Evolutionary conservation across 495 filamentous ascomycete genomes (phyloP), one percentile per base, ranked within the genome.

Genomic region (Aspergillus carlsbadensis): DNA sequence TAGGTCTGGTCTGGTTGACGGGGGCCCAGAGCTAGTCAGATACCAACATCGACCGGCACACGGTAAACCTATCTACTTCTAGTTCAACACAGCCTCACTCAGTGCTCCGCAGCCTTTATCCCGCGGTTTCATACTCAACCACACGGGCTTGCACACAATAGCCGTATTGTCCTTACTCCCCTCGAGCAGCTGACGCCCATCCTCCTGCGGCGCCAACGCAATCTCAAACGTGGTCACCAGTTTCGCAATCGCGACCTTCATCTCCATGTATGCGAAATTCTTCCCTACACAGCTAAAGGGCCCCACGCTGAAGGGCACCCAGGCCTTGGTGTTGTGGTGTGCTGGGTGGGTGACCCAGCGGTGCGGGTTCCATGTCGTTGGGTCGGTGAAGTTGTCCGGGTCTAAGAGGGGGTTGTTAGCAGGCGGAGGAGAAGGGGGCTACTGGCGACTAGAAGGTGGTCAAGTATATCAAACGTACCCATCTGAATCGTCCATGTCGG

Each of bases 131-230:
- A n/a, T n/a, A n/a, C n/a, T n/a, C n/a, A n/a, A n/a, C n/a, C n/a
- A n/a, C n/a, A n/a, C n/a, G n/a, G n/a, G n/a, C n/a, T n/a, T n/a
- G n/a, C n/a, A n/a, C n/a, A n/a, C n/a, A n/a, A n/a, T n/a, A n/a
- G n/a, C n/a, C n/a, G n/a, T n/a, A n/a, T n/a, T n/a, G n/a, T 41
- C 44, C 44, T 48, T 48, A 4, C 64, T 60, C 18, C 75, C 66
- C 7, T 59, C 39, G 33, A 74, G 43, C 18, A 78, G 37, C 13
- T 21, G 59, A 10, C 42, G 54, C 1, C 76, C 77, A 48, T 68
- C 66, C 22, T 79, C 76, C 18, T 69, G 3, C 54, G 58, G 5
- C 1, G 71, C 68, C 26, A 74, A 67, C 0, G 58, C 21, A 36
- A 75, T 54, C 15, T 69, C 64, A 39, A 70, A 73, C 3, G 57